Percentiles rank a stretch among this genome's conserved stretches.
Evolutionary conservation across 805 yeast genomes (phyloP).

Genomic region (Lachancea waltii): DNA sequence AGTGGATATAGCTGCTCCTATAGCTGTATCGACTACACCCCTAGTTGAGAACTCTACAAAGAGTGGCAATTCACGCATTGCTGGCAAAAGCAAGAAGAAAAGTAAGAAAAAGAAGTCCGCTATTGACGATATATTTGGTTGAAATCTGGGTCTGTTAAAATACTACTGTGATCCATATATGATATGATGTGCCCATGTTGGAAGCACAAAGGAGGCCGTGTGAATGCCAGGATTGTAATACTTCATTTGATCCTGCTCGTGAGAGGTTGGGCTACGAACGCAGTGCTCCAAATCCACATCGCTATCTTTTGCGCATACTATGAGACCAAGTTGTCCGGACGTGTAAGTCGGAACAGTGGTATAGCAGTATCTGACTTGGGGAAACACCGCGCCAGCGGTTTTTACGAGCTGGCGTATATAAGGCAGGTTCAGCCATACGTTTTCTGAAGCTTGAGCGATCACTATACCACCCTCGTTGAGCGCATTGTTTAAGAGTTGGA

Average conservation of each 20-base stretch:
- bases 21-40: too few species aligned
- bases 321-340: slow-evolving; percentile 78
- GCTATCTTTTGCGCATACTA: slow-evolving; percentile 60
- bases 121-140: slow-evolving; percentile 75
- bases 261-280: slow-evolving; percentile 39
- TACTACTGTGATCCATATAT: slow-evolving; percentile 7
- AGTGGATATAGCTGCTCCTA: too few species aligned
- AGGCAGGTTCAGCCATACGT: slow-evolving; percentile 63
- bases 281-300: slow-evolving; percentile 45
- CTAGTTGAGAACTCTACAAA: too few species aligned
- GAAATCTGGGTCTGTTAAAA: neutral
- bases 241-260: slow-evolving; percentile 45
- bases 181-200: slow-evolving; percentile 62
- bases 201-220: slow-evolving; percentile 66
- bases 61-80: too few species aligned
- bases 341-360: slow-evolving; percentile 86
- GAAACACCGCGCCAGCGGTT: slow-evolving; percentile 50
- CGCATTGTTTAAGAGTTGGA: slow-evolving; percentile 57
- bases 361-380: slow-evolving; percentile 58
- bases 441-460: slow-evolving; percentile 74
- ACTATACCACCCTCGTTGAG: slow-evolving; percentile 60
- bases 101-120: slow-evolving; percentile 45
- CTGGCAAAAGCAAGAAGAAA: slow-evolving; percentile 28
- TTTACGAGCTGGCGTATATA: slow-evolving; percentile 43
- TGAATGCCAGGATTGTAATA: slow-evolving; percentile 68